Percentiles rank a stretch among this genome's conserved stretches.
These are phyloP conservation scores for Salix caprea DNA, from an alignment of 345 rosid genomes.

Conservation along the genomic window DNA sequence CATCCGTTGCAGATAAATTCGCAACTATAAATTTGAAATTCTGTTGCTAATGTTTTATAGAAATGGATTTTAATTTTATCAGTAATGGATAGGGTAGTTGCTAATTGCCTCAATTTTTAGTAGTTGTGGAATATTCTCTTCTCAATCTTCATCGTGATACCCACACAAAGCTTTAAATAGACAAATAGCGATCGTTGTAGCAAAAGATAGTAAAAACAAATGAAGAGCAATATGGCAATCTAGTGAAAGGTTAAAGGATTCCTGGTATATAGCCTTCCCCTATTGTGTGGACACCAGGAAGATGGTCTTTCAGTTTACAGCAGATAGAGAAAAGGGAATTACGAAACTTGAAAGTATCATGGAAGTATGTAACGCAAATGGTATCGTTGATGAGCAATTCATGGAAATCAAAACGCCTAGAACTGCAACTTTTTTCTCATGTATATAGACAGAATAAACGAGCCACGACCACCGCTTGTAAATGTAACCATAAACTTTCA, in stretches of 20 bases:
- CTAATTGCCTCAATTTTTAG: no score
- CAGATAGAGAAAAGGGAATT: background rate
- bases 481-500: no score
- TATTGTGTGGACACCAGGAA: background rate
- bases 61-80: no score
- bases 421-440: no score
- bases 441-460: no score
- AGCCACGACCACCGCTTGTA: no score
- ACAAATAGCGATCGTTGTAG: background rate
- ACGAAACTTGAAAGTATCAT: background rate
- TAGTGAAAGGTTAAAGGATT: slow-evolving; percentile 16
- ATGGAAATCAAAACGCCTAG: no score
- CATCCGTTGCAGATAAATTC: no score
- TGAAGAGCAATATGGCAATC: slow-evolving; percentile 10
- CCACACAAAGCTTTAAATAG: slow-evolving; percentile 31
- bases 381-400: background rate
- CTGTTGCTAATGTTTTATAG: no score
- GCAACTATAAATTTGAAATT: no score
- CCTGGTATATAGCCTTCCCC: slow-evolving; percentile 9
- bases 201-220: background rate
- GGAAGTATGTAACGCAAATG: background rate
- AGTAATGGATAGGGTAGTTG: no score
- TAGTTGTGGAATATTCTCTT: slow-evolving; percentile 16
- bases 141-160: slow-evolving; percentile 5
- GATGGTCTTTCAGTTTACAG: slow-evolving; percentile 5